Evolutionary conservation across 208 protist genomes (phyloP).

Genomic region (Crithidia thermophila): DNA sequence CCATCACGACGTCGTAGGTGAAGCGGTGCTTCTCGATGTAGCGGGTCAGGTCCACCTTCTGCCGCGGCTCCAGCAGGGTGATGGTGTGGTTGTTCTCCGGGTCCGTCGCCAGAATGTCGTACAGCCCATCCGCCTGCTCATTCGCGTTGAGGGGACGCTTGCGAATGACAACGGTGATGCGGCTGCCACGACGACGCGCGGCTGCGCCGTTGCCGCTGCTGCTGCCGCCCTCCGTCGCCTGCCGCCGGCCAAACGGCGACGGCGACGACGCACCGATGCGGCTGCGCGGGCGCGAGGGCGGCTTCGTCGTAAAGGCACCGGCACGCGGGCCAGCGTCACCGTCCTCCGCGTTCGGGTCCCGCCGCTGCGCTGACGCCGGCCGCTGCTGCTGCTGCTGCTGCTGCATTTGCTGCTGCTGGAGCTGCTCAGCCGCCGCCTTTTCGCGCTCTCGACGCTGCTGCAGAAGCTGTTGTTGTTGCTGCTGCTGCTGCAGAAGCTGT

Average conservation of each 20-base stretch:
- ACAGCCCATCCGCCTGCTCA: constrained; percentile 79
- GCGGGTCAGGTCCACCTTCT: constrained; percentile 96
- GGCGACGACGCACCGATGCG: constrained; percentile 56
- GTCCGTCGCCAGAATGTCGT: constrained; percentile 91
- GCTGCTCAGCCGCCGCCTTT: constrained; percentile 16
- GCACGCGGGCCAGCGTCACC: constrained; percentile 29
- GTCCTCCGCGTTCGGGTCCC: constrained; percentile 53
- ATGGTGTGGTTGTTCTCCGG: constrained; percentile 80
- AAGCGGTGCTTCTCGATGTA: constrained; percentile 97
- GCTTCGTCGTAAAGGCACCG: constrained; percentile 30
- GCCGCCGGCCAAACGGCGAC: constrained; percentile 45
- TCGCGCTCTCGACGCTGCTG: constrained; percentile 29
- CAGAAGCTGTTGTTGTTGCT: constrained; percentile 14
- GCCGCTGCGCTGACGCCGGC: constrained; percentile 33
- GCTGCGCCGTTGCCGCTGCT: constrained; percentile 27
- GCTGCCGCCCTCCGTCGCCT: constrained; percentile 24
- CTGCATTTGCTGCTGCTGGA: too few species aligned
- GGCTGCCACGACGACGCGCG: constrained; percentile 53
- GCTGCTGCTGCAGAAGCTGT: constrained; percentile 9
- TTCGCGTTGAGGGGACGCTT: constrained; percentile 87
- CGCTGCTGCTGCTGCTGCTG: constrained; percentile 30
- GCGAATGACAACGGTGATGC: constrained; percentile 91
- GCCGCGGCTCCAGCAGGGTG: constrained; percentile 84
- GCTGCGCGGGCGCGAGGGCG: constrained; percentile 68
- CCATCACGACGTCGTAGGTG: constrained; percentile 96